Conservation (phyloP, 495 filamentous ascomycete species). For the Physcia stellaris region DNA sequence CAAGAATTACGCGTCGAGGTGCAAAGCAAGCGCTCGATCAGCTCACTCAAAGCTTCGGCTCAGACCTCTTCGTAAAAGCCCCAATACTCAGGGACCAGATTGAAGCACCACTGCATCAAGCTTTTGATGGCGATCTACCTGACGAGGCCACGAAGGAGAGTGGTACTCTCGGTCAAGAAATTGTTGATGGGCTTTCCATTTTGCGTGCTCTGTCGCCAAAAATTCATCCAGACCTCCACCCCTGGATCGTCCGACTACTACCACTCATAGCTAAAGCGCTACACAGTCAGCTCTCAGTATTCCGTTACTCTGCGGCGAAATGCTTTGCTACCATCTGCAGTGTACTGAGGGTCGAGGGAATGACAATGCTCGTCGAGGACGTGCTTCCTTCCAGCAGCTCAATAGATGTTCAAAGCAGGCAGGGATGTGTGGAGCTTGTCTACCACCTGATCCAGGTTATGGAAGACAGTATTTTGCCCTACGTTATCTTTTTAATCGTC, state of each 20-base stretch:
- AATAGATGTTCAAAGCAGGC: constrained; percentile 70
- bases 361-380: constrained; percentile 90
- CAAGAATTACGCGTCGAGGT: constrained; percentile 76
- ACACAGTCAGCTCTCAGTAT: constrained; percentile 73
- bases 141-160: no score
- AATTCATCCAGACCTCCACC: constrained; percentile 55
- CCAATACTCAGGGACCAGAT: constrained; percentile 71
- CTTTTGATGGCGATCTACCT: constrained; percentile 62
- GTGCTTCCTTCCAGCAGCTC: constrained; percentile 85
- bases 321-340: constrained; percentile 96
- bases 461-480: constrained; percentile 90
- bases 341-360: constrained; percentile 82
- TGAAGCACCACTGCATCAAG: constrained; percentile 59
- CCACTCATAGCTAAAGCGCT: constrained; percentile 79
- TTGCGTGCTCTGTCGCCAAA: constrained; percentile 81
- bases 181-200: constrained; percentile 86
- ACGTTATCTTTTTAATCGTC: constrained; percentile 98
- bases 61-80: constrained; percentile 58
- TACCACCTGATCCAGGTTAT: constrained; percentile 96
- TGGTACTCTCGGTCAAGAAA: constrained; percentile 84
- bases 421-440: constrained; percentile 86
- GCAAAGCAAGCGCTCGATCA: constrained; percentile 93
- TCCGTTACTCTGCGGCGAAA: constrained; percentile 93
- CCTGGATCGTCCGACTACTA: constrained; percentile 67
- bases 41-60: constrained; percentile 62